Evolutionary conservation across 805 yeast species (phyloP).

Genomic region (Blastobotrys attinorum): DNA sequence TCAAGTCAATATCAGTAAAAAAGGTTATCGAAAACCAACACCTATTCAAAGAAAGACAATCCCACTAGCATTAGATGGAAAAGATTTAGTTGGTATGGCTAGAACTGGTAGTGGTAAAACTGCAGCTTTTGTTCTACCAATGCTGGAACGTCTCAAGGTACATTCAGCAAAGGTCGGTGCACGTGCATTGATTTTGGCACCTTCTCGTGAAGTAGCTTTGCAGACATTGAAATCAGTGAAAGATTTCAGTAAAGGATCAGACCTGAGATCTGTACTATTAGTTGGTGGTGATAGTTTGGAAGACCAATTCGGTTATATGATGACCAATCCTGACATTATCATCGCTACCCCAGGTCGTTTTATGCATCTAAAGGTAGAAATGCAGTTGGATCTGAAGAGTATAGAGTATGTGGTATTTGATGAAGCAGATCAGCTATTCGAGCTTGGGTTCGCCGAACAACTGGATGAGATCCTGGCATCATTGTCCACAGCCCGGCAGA

Average conservation of each 20-base stretch:
- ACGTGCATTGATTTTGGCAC: slow-evolving; percentile 83
- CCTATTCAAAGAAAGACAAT: slow-evolving; percentile 96
- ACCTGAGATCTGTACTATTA: slow-evolving; percentile 66
- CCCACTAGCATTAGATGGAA: slow-evolving; percentile 75
- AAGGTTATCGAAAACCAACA: slow-evolving; percentile 92
- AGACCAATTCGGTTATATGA: slow-evolving; percentile 89
- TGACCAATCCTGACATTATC: slow-evolving; percentile 88
- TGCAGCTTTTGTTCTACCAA: slow-evolving; percentile 89
- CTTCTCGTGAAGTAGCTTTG: slow-evolving; percentile 91
- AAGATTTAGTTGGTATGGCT: slow-evolving; percentile 99
- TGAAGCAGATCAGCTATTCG: slow-evolving; percentile 95
- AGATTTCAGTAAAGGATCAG: slow-evolving; percentile 80
- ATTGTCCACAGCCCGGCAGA: slow-evolving; percentile 76
- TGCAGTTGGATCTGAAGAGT: slow-evolving; percentile 75
- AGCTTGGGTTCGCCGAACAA: slow-evolving; percentile 93
- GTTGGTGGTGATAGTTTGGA: slow-evolving; percentile 99
- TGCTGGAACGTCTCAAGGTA: slow-evolving; percentile 73
- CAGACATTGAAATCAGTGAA: slow-evolving; percentile 86
- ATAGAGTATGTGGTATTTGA: slow-evolving; percentile 91
- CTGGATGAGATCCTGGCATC: slow-evolving; percentile 80
- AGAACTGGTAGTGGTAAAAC: slow-evolving; percentile 99
- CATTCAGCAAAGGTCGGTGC: slow-evolving; percentile 86
- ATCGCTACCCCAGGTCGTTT: slow-evolving; percentile 98
- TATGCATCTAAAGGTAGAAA: slow-evolving; percentile 89
- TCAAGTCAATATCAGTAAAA: slow-evolving; percentile 60